Conservation (phyloP, 2,329 filamentous ascomycete species). For the Leptographium wingfieldii region DNA sequence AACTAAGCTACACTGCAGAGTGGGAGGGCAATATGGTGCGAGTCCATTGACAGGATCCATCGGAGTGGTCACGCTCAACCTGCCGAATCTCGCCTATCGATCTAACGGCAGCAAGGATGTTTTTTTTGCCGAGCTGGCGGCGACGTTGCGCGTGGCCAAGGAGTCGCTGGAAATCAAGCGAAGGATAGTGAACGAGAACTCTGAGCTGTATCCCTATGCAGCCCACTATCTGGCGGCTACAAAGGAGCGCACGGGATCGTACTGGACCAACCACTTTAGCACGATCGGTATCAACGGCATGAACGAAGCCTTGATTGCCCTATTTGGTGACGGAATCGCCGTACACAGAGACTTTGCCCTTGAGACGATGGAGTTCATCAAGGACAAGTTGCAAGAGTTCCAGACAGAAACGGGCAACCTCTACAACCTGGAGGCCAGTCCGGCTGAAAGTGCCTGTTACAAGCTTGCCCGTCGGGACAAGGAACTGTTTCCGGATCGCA, state of each 20-base stretch:
- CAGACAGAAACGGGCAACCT: not conserved
- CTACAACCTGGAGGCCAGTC: not conserved
- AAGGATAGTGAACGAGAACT: not conserved
- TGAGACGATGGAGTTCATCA: not conserved
- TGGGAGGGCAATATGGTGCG: not conserved
- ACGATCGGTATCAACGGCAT: not conserved
- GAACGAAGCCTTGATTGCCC: not conserved
- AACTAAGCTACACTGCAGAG: not conserved
- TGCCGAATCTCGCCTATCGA: not conserved
- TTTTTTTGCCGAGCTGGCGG: not conserved
- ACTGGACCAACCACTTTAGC: conserved; percentile 1
- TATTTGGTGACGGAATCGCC: not conserved
- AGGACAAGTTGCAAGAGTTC: not conserved
- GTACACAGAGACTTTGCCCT: not conserved
- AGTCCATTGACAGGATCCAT: not conserved
- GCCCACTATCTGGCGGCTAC: not conserved
- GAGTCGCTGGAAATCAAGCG: not conserved
- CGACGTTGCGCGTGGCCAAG: not conserved
- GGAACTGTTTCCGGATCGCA: not conserved
- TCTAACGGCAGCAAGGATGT: not conserved
- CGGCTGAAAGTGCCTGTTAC: not conserved
- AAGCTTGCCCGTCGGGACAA: not conserved
- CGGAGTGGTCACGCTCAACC: not conserved
- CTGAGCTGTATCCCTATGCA: not conserved
- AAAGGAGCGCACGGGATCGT: not conserved